phyloP scores from a whole-genome alignment of 805 yeast genomes.

The Kluyveromyces aestuarii region DNA sequence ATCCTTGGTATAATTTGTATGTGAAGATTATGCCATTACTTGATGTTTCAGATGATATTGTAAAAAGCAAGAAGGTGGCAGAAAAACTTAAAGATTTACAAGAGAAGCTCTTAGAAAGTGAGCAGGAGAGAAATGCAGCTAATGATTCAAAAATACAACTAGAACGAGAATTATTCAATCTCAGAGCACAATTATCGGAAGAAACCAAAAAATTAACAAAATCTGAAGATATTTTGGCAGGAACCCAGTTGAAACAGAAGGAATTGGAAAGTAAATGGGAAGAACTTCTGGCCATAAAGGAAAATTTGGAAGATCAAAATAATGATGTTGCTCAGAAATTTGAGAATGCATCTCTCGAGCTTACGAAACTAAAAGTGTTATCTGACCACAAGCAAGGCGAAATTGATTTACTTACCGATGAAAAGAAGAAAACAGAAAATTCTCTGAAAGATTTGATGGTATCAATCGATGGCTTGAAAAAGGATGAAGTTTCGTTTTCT shows the following conservation, averaged over 20 bases:
- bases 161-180: constrained; percentile 22
- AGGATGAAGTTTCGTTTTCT: constrained; percentile 38
- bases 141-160: constrained; percentile 21
- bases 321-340: constrained; percentile 17
- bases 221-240: constrained; percentile 38
- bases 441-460: constrained; percentile 32
- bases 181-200: constrained; percentile 28
- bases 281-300: constrained; percentile 11
- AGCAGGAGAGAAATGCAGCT: constrained; percentile 23
- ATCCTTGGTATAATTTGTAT: constrained; percentile 76
- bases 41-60: constrained; percentile 50
- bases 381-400: background rate
- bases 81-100: constrained; percentile 48
- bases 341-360: constrained; percentile 14
- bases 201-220: constrained; percentile 37
- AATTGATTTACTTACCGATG: background rate
- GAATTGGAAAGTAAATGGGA: constrained; percentile 20
- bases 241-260: constrained; percentile 34
- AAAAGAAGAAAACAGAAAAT: constrained; percentile 12
- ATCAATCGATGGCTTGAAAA: constrained; percentile 39
- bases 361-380: constrained; percentile 11
- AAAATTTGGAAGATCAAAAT: constrained; percentile 21
- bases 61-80: constrained; percentile 47
- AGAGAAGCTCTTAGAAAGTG: constrained; percentile 32
- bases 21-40: constrained; percentile 67